Evolutionary conservation across 75 land plant genomes (phyloP).

Genomic region (Larix kaempferi): DNA sequence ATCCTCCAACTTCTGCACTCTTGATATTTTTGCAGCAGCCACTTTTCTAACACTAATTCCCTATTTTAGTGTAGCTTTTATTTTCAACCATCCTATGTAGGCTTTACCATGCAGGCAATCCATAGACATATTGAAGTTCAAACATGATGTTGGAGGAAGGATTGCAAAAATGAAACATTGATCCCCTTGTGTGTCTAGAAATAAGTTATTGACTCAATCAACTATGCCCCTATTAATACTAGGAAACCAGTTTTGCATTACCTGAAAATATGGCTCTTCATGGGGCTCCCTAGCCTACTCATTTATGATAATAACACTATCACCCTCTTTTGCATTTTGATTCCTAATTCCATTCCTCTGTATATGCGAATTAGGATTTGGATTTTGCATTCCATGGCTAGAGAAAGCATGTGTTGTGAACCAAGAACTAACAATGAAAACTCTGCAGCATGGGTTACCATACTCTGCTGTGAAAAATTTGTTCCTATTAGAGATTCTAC

Average conservation of each 20-base stretch:
- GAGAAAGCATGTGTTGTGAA: neutral
- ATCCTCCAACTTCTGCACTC: constrained; percentile 57
- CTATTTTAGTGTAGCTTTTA: constrained; percentile 33
- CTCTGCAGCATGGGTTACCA: neutral
- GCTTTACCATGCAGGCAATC: constrained; percentile 3
- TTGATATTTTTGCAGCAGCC: constrained; percentile 40
- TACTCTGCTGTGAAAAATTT: neutral
- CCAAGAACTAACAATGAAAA: neutral
- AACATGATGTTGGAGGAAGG: constrained; percentile 6
- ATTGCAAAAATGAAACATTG: constrained; percentile 9
- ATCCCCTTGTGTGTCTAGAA: constrained; percentile 6
- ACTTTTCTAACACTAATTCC: constrained; percentile 21
- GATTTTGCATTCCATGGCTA: neutral
- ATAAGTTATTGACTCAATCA: neutral
- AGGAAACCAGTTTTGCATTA: neutral
- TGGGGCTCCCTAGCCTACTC: neutral
- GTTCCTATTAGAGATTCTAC: neutral
- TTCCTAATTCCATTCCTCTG: neutral
- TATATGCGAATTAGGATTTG: neutral
- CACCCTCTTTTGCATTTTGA: neutral
- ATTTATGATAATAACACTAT: neutral
- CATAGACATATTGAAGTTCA: constrained; percentile 2
- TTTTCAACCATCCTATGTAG: constrained; percentile 35
- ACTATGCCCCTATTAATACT: neutral
- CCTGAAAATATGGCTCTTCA: neutral